Percentiles rank a stretch among this genome's conserved stretches.
Evolutionary conservation across 306 rosid genomes (phyloP).

Genomic region (Malus sieversii): DNA sequence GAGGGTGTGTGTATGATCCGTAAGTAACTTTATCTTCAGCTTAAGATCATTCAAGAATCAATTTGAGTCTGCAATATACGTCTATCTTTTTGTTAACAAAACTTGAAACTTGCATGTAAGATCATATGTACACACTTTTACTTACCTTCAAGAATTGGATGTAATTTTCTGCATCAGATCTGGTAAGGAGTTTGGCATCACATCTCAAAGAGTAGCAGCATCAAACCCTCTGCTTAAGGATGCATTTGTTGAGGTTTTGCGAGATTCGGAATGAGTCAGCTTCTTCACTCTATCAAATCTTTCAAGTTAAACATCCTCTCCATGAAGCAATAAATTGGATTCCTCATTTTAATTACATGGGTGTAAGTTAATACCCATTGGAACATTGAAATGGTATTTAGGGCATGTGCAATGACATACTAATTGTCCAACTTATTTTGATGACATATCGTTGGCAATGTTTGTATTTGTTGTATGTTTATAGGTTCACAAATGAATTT

Average conservation of each 20-base stretch:
- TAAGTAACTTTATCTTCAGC: slow-evolving; percentile 48
- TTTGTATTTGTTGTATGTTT: too few relatives aligned
- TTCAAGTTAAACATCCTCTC: background rate
- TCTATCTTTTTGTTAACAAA: background rate
- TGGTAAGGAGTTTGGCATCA: slow-evolving; percentile 79
- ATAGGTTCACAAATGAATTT: too few relatives aligned
- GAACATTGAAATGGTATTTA: background rate
- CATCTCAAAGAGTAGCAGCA: slow-evolving; percentile 80
- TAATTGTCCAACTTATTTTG: background rate
- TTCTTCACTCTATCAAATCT: slow-evolving; percentile 6
- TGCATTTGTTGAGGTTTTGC: slow-evolving; percentile 59
- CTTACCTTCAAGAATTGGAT: slow-evolving; percentile 13
- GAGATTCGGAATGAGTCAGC: slow-evolving; percentile 41
- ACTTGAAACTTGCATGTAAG: background rate
- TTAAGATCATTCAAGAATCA: background rate
- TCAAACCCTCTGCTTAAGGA: slow-evolving; percentile 75
- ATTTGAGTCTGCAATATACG: slow-evolving; percentile 15
- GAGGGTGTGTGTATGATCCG: slow-evolving; percentile 92
- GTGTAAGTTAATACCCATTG: background rate
- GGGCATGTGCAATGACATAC: background rate
- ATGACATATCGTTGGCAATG: background rate
- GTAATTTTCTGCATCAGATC: slow-evolving; percentile 51
- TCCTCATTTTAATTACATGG: background rate
- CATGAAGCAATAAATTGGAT: slow-evolving; percentile 8
- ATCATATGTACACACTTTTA: background rate